Percentiles rank a stretch among this genome's conserved stretches.
These are phyloP conservation scores for Conoideocrella luteorostrata DNA, from an alignment of 2,329 filamentous ascomycete species.

Conservation along the genomic window DNA sequence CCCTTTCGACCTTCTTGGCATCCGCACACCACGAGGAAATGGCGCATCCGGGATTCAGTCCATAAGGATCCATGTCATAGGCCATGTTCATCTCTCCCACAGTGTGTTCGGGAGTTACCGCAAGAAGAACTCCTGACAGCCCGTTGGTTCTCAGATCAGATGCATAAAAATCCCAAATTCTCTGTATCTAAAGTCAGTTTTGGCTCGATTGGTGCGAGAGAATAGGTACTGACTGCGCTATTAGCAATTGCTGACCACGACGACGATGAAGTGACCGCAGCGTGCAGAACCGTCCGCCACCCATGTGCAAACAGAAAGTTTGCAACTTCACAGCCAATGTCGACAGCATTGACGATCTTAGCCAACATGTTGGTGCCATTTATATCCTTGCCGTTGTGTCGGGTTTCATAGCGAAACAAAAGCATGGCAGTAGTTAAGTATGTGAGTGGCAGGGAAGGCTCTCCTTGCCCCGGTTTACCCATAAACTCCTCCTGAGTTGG, in stretches of 20 bases:
- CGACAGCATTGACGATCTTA: conserved; percentile 3
- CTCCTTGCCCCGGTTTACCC: no score
- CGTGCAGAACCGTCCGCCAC: conserved; percentile 14
- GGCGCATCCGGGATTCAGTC: not conserved
- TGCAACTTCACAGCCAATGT: conserved; percentile 15
- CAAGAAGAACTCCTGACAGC: conserved; percentile 19
- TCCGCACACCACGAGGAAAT: conserved; percentile 10
- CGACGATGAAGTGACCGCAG: conserved; percentile 16
- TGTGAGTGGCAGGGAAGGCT: conserved; percentile 4
- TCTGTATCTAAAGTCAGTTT: conserved; percentile 13
- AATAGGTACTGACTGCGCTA: conserved; percentile 18
- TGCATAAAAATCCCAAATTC: conserved; percentile 20
- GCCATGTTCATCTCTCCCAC: conserved; percentile 13
- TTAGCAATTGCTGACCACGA: conserved; percentile 18
- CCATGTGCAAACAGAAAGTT: conserved; percentile 17
- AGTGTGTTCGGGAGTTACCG: conserved; percentile 19
- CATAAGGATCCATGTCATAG: conserved; percentile 8
- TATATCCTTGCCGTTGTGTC: not conserved
- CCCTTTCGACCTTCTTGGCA: conserved; percentile 11
- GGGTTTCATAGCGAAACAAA: conserved; percentile 9
- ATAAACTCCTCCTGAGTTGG: no score
- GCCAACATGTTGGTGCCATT: not conserved
- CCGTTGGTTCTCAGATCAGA: conserved; percentile 13
- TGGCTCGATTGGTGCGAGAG: not conserved
- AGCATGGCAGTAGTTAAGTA: conserved; percentile 11